A percentile compares a stretch with the other conserved stretches of the same genome.
phyloP scores from a whole-genome alignment of 176 grass and related monocot species.

The Hordeum marinum region DNA sequence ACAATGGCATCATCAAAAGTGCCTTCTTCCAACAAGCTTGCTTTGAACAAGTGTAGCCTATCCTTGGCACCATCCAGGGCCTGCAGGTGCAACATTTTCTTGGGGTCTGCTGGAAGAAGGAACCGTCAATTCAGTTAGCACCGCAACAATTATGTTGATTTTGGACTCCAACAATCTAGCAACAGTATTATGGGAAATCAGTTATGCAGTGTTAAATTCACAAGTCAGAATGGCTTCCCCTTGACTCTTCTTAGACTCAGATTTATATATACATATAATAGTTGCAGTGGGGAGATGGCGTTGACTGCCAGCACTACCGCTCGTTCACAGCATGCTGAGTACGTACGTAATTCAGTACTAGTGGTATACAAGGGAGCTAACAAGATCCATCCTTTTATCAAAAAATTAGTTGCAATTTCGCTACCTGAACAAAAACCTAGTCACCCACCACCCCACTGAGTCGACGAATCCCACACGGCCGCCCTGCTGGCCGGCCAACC shows the following conservation, averaged over 20 bases:
- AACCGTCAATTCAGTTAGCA: not conserved
- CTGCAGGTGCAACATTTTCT: conserved; percentile 44
- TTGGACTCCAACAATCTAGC: not conserved
- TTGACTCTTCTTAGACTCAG: not conserved
- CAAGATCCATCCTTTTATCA: no score
- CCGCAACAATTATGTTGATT: not conserved
- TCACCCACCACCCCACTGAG: not conserved
- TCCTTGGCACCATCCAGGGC: conserved; percentile 46
- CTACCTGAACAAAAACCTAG: not conserved
- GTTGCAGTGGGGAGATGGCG: not conserved
- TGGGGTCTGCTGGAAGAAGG: conserved; percentile 43
- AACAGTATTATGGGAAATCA: not conserved
- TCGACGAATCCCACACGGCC: not conserved
- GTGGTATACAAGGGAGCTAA: no score
- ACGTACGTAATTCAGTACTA: no score
- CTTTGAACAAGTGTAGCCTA: conserved; percentile 54
- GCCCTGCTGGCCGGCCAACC: no score
- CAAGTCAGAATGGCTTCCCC: not conserved
- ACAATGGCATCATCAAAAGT: conserved; percentile 39
- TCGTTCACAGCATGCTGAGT: no score
- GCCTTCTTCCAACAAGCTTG: conserved; percentile 45
- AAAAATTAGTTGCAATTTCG: no score
- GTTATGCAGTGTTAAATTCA: not conserved
- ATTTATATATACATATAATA: not conserved
- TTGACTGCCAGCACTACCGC: not conserved